These are phyloP conservation scores for Phytophthora sojae DNA, from an alignment of 352 stramenopile genomes.

Conservation along the genomic window DNA sequence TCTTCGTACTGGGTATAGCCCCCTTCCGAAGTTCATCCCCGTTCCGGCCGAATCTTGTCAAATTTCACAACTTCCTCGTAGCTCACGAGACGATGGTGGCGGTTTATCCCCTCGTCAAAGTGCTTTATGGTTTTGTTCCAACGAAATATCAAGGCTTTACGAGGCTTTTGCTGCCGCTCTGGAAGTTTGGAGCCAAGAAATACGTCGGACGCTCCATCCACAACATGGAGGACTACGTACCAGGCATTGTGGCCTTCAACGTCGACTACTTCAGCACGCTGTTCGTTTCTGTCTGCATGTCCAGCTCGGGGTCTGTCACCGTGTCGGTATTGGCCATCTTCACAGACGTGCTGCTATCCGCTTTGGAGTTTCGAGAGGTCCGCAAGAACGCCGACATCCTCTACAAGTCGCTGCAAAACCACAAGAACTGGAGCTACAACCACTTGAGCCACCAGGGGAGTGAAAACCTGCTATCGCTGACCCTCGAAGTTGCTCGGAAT, in stretches of 20 bases:
- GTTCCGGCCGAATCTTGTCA: not conserved
- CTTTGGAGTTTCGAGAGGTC: constrained; percentile 16
- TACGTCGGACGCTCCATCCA: not conserved
- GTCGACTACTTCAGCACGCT: constrained; percentile 20
- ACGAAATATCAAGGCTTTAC: constrained; percentile 8
- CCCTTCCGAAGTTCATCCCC: constrained; percentile 9
- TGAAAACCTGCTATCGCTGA: not conserved
- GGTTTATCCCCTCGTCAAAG: constrained; percentile 6
- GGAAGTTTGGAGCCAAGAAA: constrained; percentile 19
- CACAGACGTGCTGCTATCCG: not conserved
- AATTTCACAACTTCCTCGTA: not conserved
- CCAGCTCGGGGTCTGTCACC: constrained; percentile 4
- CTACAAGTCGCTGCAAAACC: not conserved
- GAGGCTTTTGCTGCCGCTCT: constrained; percentile 7
- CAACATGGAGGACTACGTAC: constrained; percentile 11
- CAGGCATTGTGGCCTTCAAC: constrained; percentile 8
- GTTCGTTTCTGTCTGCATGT: no score
- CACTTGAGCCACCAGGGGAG: not conserved
- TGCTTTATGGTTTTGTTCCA: constrained; percentile 6
- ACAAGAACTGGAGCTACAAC: not conserved
- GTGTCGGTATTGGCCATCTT: constrained; percentile 11
- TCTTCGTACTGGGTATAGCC: not conserved
- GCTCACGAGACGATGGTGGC: not conserved
- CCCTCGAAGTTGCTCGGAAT: not conserved
- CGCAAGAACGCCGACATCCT: constrained; percentile 2